Evolutionary conservation across 2,329 filamentous ascomycete genomes (phyloP), one percentile per base, ranked within the genome.

Genomic region (Aspergillus terreus): DNA sequence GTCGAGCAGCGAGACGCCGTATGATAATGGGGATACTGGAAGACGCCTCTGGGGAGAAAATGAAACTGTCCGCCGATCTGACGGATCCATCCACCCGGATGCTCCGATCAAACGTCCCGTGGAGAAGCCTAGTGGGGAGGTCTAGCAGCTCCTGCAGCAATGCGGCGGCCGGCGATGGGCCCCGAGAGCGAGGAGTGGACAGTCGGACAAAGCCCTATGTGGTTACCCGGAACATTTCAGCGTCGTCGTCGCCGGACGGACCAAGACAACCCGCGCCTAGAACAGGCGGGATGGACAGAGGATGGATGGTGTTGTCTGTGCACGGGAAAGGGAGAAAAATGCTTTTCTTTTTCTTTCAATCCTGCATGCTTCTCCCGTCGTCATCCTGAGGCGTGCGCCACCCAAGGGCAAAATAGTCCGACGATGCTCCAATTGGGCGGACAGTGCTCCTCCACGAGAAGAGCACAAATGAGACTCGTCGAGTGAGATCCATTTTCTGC

Each of bases 201-300:
- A 44, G 27, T 27, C 47, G 49, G 51, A 58, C 53, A 55, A 58
- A 63, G 60, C 62, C 63, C 59, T 60, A 63, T 65, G 65, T 60
- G 30, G 50, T 53, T 61, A 63, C 49, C 65, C 65, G 65, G 15
- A 51, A 12, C 44, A 19, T 10, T 10, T 12, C 30, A 43, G 40
- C 12, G 11, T 19, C 45, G 27, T 45, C 11, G 17, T 36, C 9
- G 35, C 49, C 55, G 9, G 27, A 30, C 27, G 35, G 35, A n/a
- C 15, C 35, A 38, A 38, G 35, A 38, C 35, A 38, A 38, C 35
- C 35, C 35, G 17, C 27, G 27, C 7, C 27, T 30, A 30, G 27
- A 30, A 30, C 27, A 30, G 27, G 27, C 27, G 27, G 27, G 27
- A 30, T 30, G 27, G 27, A 30, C 10, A 23, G 27, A 30, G 27